Conservation (phyloP, 73 alveolate genomes). For the Paramecium primaurelia region DNA sequence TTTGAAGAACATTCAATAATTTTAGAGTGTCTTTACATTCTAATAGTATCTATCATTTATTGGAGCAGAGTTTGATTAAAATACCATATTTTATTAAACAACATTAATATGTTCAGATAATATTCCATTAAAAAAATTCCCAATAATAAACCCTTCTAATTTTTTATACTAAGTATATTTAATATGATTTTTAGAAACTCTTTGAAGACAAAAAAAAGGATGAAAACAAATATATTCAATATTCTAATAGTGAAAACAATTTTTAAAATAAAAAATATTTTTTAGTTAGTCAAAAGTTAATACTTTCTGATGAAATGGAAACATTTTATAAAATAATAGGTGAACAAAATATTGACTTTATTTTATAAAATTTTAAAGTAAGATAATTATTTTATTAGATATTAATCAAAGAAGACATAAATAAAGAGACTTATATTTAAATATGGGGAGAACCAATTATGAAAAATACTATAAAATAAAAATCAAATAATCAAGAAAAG, state of each 20-base stretch:
- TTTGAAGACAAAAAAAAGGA: not conserved
- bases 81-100: not conserved
- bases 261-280: not conserved
- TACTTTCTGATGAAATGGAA: constrained; percentile 34
- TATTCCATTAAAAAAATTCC: not conserved
- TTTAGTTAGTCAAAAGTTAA: not conserved
- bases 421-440: constrained; percentile 14
- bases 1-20: not conserved
- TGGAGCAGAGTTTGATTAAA: not conserved
- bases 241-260: not conserved
- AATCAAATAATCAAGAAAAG: not conserved
- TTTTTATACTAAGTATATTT: constrained; percentile 2
- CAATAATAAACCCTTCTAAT: not conserved
- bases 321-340: not conserved
- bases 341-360: not conserved
- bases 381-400: not conserved
- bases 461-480: not conserved
- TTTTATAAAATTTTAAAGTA: not conserved
- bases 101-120: not conserved
- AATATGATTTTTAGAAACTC: not conserved
- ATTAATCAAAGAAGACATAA: not conserved
- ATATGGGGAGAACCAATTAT: constrained; percentile 7
- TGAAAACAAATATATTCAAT: not conserved
- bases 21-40: not conserved
- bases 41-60: not conserved